Evolutionary conservation across 106 monocot genomes (phyloP).

Genomic region (Posidonia australis): DNA sequence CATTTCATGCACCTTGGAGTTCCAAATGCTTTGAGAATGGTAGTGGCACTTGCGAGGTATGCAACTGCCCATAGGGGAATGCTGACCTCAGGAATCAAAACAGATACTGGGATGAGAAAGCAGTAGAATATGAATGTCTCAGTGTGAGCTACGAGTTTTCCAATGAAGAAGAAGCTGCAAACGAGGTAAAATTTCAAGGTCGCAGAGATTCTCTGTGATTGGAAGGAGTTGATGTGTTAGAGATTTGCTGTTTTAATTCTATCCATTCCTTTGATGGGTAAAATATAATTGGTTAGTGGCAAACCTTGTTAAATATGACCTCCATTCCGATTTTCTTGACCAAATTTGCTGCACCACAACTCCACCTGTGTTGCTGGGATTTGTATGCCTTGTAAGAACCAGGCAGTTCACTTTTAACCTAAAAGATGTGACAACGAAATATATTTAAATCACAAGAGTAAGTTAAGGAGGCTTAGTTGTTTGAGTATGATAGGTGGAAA

Average conservation of each 20-base stretch:
- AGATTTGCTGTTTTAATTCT: background rate
- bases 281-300: background rate
- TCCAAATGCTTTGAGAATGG: slow-evolving; percentile 45
- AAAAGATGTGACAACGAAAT: too few relatives aligned
- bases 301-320: slow-evolving; percentile 25
- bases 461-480: background rate
- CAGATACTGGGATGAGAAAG: slow-evolving; percentile 38
- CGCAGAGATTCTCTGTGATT: slow-evolving; percentile 36
- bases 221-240: background rate
- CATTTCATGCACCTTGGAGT: slow-evolving; percentile 47
- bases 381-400: slow-evolving; percentile 46
- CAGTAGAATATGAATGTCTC: slow-evolving; percentile 63
- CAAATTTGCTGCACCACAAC: slow-evolving; percentile 48
- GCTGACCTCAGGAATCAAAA: slow-evolving; percentile 46
- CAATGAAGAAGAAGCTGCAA: slow-evolving; percentile 65
- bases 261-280: too few relatives aligned
- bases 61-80: slow-evolving; percentile 59
- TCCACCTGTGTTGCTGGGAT: slow-evolving; percentile 52
- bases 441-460: background rate
- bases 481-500: too few relatives aligned
- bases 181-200: slow-evolving; percentile 49
- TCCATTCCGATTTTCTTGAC: slow-evolving; percentile 37
- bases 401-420: slow-evolving; percentile 54
- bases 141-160: slow-evolving; percentile 36
- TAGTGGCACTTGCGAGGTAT: slow-evolving; percentile 50